These are phyloP conservation scores for Flueggea neowawraea DNA, from an alignment of 441 rosid genomes.

Conservation along the genomic window DNA sequence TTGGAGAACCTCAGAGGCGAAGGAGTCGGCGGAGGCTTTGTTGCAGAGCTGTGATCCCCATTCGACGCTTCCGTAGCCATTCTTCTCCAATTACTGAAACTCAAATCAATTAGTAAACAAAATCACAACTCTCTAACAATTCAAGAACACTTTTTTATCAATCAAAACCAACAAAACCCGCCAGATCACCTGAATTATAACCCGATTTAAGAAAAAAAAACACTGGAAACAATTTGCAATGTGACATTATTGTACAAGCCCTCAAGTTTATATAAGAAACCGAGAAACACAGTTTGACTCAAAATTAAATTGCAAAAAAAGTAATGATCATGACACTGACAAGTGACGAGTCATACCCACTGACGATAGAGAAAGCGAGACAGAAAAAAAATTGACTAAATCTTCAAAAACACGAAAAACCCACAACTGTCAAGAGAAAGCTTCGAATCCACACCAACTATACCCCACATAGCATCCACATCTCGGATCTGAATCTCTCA, in stretches of 20 bases:
- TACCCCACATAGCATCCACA: no score
- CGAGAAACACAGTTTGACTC: neutral
- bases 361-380: neutral
- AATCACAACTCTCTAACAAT: slow-evolving; percentile 1
- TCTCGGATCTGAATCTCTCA: no score
- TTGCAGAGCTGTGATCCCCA: slow-evolving; percentile 46
- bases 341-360: slow-evolving; percentile 17
- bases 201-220: no score
- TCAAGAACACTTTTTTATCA: no score
- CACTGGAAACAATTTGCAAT: no score
- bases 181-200: no score
- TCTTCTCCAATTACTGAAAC: slow-evolving; percentile 28
- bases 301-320: neutral
- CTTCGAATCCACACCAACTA: no score
- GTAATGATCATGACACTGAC: slow-evolving; percentile 11
- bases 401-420: slow-evolving; percentile 33
- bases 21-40: slow-evolving; percentile 84
- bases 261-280: neutral
- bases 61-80: slow-evolving; percentile 60
- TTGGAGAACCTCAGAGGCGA: slow-evolving; percentile 93
- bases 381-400: slow-evolving; percentile 2
- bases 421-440: neutral
- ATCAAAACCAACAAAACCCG: no score
- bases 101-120: slow-evolving; percentile 6
- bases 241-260: no score